Evolutionary conservation across 2,329 filamentous ascomycete species (phyloP).

Genomic region (Tolypocladium ophioglossoides): DNA sequence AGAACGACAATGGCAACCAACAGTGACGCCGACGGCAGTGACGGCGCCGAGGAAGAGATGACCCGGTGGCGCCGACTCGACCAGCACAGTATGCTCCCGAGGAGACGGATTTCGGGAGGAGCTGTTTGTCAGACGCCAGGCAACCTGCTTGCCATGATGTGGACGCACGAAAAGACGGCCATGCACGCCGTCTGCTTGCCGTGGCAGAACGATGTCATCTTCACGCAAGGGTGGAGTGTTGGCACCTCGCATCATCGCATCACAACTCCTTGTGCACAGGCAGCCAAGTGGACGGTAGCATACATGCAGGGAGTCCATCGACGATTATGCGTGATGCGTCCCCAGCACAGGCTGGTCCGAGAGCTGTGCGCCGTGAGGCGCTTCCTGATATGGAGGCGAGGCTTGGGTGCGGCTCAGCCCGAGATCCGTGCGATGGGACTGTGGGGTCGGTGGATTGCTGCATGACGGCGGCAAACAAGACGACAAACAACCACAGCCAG

Average conservation of each 20-base stretch:
- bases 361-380: not conserved
- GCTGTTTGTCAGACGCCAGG: too few relatives aligned
- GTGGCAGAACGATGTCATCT: too few relatives aligned
- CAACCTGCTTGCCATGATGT: not conserved
- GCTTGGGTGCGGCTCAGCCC: not conserved
- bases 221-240: not conserved
- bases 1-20: too few relatives aligned
- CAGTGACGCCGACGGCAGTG: too few relatives aligned
- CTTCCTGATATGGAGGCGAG: not conserved
- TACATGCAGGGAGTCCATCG: not conserved
- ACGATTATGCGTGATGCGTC: not conserved
- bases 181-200: not conserved
- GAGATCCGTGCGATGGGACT: too few relatives aligned
- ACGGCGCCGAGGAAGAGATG: too few relatives aligned
- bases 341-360: not conserved
- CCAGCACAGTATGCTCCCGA: too few relatives aligned
- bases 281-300: not conserved
- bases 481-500: not conserved
- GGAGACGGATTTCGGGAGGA: too few relatives aligned
- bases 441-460: not conserved
- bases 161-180: not conserved
- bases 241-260: not conserved
- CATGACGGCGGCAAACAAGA: not conserved
- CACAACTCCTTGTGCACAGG: not conserved
- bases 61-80: too few relatives aligned